Conservation (phyloP, 2,329 filamentous ascomycete species). For the Phialemoniopsis sp. region DNA sequence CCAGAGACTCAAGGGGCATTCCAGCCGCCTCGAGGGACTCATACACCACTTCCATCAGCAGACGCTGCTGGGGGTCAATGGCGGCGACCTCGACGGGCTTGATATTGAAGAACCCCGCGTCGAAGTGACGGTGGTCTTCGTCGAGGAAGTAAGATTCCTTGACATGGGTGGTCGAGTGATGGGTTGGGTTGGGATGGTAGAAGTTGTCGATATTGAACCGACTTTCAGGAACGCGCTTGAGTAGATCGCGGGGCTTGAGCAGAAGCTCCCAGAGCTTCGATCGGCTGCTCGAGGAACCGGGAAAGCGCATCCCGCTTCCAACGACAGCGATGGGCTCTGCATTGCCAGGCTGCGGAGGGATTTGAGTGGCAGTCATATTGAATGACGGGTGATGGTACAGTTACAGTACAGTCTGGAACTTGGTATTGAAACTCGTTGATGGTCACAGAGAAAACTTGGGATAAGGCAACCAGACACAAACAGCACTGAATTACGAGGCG, state of each 20-base stretch:
- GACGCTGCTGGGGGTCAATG: slow-evolving; percentile 2
- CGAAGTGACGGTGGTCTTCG: slow-evolving; percentile 1
- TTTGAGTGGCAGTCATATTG: not conserved
- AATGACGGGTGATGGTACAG: slow-evolving; percentile 1
- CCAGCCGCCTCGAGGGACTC: not conserved
- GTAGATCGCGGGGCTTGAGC: slow-evolving; percentile 2
- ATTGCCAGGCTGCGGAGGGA: not conserved
- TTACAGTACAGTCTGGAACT: slow-evolving; percentile 1
- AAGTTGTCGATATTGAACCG: slow-evolving; percentile 2
- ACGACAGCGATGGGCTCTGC: slow-evolving; percentile 6
- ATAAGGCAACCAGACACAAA: slow-evolving; percentile 1
- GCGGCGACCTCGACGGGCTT: slow-evolving; percentile 3
- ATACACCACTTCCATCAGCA: slow-evolving; percentile 2
- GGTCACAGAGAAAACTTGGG: not conserved
- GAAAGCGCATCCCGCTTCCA: slow-evolving; percentile 2
- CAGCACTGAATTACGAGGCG: not conserved
- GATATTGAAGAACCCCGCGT: slow-evolving; percentile 4
- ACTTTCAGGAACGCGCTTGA: not conserved
- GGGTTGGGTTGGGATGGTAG: slow-evolving; percentile 1
- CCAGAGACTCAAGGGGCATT: too few relatives aligned
- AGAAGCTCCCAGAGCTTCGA: slow-evolving; percentile 6
- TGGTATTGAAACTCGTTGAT: slow-evolving; percentile 1
- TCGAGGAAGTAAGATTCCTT: slow-evolving; percentile 15
- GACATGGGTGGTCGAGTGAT: slow-evolving; percentile 21
- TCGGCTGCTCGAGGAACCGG: not conserved